Evolutionary conservation across 805 yeast genomes (phyloP).

Genomic region (Ogataea philodendri): DNA sequence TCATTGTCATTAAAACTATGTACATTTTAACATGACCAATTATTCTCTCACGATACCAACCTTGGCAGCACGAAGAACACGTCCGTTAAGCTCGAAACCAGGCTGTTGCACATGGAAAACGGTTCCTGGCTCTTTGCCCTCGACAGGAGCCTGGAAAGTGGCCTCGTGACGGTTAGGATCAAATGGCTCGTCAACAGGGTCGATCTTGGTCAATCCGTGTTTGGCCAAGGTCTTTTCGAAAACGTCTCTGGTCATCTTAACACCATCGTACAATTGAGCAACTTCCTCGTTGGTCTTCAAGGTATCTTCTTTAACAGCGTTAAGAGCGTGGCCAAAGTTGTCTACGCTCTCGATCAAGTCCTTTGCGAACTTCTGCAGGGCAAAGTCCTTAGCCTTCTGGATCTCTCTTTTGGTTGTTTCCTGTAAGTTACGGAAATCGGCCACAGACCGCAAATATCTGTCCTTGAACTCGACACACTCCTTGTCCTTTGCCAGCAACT

Average conservation of each 20-base stretch:
- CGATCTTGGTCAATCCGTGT: conserved; percentile 78
- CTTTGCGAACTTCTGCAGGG: conserved; percentile 86
- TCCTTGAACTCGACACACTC: conserved; percentile 83
- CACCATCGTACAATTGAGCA: conserved; percentile 79
- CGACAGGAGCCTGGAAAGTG: conserved; percentile 80
- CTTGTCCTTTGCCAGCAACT: conserved; percentile 59
- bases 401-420: conserved; percentile 85
- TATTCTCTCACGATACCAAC: conserved; percentile 71
- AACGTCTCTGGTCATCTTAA: conserved; percentile 82
- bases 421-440: conserved; percentile 91
- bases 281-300: conserved; percentile 60
- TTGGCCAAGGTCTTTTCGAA: conserved; percentile 78
- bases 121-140: conserved; percentile 88
- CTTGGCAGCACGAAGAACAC: conserved; percentile 93
- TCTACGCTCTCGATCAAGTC: conserved; percentile 88
- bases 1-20: conserved; percentile 12
- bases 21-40: conserved; percentile 13
- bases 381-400: conserved; percentile 84
- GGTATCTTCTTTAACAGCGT: conserved; percentile 65
- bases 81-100: conserved; percentile 80
- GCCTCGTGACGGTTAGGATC: conserved; percentile 95
- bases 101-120: conserved; percentile 90
- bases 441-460: conserved; percentile 76
- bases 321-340: conserved; percentile 83
- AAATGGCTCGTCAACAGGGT: conserved; percentile 80